Conservation (phyloP, 768 basidiomycete genomes). For the Hortiboletus campestris region DNA sequence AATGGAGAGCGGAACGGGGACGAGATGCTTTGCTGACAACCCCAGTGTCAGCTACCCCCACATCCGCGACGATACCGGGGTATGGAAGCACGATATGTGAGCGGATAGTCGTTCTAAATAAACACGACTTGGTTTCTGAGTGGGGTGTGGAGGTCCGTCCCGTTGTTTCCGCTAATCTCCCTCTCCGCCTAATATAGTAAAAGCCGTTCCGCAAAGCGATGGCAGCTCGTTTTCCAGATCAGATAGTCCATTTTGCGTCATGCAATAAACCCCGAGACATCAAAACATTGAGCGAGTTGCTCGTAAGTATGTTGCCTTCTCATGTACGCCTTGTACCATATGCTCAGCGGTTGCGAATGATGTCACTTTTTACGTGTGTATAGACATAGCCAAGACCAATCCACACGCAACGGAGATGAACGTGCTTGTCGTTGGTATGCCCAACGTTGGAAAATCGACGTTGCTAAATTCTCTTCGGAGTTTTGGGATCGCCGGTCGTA, state of each 20-base stretch:
- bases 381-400: slow-evolving; percentile 69
- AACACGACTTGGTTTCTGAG: slow-evolving; percentile 85
- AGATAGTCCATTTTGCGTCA: slow-evolving; percentile 68
- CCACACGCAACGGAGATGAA: slow-evolving; percentile 76
- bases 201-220: slow-evolving; percentile 77
- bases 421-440: slow-evolving; percentile 96
- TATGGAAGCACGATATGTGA: slow-evolving; percentile 53
- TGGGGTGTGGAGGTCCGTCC: slow-evolving; percentile 78
- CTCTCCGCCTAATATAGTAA: slow-evolving; percentile 11
- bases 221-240: slow-evolving; percentile 67
- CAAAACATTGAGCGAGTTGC: slow-evolving; percentile 56
- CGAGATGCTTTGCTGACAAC: slow-evolving; percentile 45
- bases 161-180: slow-evolving; percentile 3
- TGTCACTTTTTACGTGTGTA: not conserved
- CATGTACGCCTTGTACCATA: not conserved
- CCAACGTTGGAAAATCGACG: slow-evolving; percentile 97
- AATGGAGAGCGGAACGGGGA: slow-evolving; percentile 70
- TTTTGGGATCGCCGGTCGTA: slow-evolving; percentile 85
- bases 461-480: slow-evolving; percentile 86
- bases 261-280: slow-evolving; percentile 68
- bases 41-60: slow-evolving; percentile 32
- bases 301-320: slow-evolving; percentile 63
- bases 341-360: not conserved
- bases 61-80: slow-evolving; percentile 9
- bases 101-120: slow-evolving; percentile 88